Base-by-base conservation (phyloP, 2,329 filamentous ascomycete genomes). In the Diplodia intermedia region DNA sequence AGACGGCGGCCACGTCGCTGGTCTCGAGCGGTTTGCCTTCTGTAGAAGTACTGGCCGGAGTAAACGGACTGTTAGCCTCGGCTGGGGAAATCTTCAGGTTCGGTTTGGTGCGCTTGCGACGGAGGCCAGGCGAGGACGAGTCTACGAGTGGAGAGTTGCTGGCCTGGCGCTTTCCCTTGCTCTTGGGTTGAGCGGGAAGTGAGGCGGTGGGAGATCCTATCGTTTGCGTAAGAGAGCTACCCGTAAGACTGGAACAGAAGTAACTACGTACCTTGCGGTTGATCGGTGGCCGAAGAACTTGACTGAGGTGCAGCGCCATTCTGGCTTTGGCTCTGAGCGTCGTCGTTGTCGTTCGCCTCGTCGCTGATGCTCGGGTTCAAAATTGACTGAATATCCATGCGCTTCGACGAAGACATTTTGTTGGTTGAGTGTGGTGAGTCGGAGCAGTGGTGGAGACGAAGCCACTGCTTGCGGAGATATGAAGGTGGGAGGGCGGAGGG, bases 151-250 rank as follows among this genome's bases (percentile, higher is more conserved):
- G 50, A n/a, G 62, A 65, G 49, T 54, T 50, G 52, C 62, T 65
- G 50, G 62, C 50, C 50, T 55, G 62, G 50, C 62, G 62, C 20
- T 65, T 65, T 50, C 50, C 33, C 23, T 65, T 65, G 62, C 62
- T 11, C 23, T 65, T 65, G 8, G 5, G 5, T 18, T 63, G 43
- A 18, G 29, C 47, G 3, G 47, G 31, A 14, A 63, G 60, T 15
- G 43, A 38, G 14, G 60, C 43, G 6, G 31, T 52, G n/a, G 31
- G 29, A 15, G 40, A 14, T n/a, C 8, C 63, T 54, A 23, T 33
- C 15, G 1, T 11, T 31, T 55, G 18, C 7, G 12, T 66, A 33
- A 66, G 33, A 20, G 26, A 33, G n/a, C 29, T 38, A 12, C 23
- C 14, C 18, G 12, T 23, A 18, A 20, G 31, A 20, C 11, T 3